Conservation (phyloP, 2,329 filamentous ascomycete species). For the Emericellopsis cladophorae region DNA sequence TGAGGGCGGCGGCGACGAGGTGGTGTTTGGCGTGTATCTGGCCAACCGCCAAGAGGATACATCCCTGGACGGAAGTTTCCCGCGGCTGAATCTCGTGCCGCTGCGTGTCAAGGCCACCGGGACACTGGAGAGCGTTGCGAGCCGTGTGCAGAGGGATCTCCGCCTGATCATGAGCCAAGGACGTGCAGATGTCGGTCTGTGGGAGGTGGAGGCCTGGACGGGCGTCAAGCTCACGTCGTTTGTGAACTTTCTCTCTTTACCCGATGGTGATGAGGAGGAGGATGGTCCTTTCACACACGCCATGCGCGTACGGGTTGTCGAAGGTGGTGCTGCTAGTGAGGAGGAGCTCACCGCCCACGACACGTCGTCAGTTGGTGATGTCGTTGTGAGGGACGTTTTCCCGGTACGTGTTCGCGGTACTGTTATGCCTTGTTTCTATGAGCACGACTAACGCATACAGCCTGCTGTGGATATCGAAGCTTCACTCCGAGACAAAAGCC, state of each 20-base stretch:
- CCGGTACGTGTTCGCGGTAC: slow-evolving; percentile 12
- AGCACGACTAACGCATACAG: slow-evolving; percentile 9
- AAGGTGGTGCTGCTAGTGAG: slow-evolving; percentile 5
- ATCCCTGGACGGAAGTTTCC: not conserved
- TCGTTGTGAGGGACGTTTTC: slow-evolving; percentile 11
- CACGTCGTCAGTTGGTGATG: not conserved
- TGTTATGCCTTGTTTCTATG: not conserved
- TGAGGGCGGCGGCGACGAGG: slow-evolving; percentile 4
- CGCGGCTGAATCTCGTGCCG: slow-evolving; percentile 42
- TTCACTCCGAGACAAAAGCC: slow-evolving; percentile 12
- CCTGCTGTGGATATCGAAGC: slow-evolving; percentile 27
- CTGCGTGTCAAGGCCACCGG: slow-evolving; percentile 36
- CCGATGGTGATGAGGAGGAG: slow-evolving; percentile 6
- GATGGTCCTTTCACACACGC: slow-evolving; percentile 1
- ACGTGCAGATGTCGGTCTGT: slow-evolving; percentile 47
- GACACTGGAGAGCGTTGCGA: slow-evolving; percentile 38
- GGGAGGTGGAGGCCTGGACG: slow-evolving; percentile 66
- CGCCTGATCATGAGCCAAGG: slow-evolving; percentile 37
- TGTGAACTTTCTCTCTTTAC: slow-evolving; percentile 66
- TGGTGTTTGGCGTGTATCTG: slow-evolving; percentile 70
- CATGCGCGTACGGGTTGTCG: not conserved
- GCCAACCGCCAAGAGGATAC: slow-evolving; percentile 51
- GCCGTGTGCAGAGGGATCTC: slow-evolving; percentile 55
- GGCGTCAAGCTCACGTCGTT: slow-evolving; percentile 57
- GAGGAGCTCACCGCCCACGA: not conserved